Base-by-base conservation (phyloP, 2,329 filamentous ascomycete genomes). In the Diaporthe longicolla region DNA sequence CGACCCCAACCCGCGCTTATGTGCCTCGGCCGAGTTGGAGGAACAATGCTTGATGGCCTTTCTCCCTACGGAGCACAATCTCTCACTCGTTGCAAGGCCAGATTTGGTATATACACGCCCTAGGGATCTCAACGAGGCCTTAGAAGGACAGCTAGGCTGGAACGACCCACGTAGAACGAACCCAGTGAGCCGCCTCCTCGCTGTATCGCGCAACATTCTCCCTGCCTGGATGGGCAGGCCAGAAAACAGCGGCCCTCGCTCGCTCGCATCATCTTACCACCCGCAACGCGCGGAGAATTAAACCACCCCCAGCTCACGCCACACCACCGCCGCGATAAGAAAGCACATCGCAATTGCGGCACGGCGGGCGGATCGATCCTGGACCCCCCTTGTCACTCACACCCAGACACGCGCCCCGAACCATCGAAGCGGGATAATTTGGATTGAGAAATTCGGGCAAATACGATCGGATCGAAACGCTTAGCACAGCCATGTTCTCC, bases 291-390 rank as follows among this genome's bases (percentile, higher is more conserved):
- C 63, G 63, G 32, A 66, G 29, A 66, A 68, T 54, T 54, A 54
- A n/a, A 24, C 19, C 29, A 13, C 29, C 45, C 50, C 45, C 8
- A 50, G 45, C 63, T 66, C 32, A 68, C 63, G 48, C 63, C 63
- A 68, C 63, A 35, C 63, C 61, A 66, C 29, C 61, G 48, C n/a
- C 63, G 63, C 63, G 63, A 68, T 68, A 68, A 68, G 63, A 68
- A 48, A 50, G 48, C 48, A 11, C 29, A 29, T 54, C 32, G 48
- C 26, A 54, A 54, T 68, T 19, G 63, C 32, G 63, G 63, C 45
- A 54, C 48, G 63, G n/a, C 63, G 48, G 63, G n/a, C 63, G 63
- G 63, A 29, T 68, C 17, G 63, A 54, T 68, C 63, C 63, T 68
- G 63, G 63, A 68, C 15, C 32, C 63, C 63, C 63, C 63, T 48